These are phyloP conservation scores for Ilyonectria mors-panacis DNA, from an alignment of 2,329 filamentous ascomycete species.

Conservation along the genomic window DNA sequence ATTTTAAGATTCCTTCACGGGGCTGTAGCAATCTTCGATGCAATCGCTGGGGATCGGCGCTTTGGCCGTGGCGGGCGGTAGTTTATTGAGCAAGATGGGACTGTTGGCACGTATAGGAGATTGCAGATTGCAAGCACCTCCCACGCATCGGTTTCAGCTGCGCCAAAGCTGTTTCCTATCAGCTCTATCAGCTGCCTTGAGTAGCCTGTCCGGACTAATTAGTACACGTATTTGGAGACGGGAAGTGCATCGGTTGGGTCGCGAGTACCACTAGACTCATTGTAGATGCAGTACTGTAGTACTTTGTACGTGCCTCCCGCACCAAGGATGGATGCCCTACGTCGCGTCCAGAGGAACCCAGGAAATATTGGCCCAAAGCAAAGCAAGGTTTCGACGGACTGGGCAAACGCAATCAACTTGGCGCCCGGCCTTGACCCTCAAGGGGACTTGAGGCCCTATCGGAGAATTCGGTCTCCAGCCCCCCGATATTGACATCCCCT, in stretches of 20 bases:
- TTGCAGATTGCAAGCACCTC: slow-evolving; percentile 26
- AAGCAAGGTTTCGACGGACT: slow-evolving; percentile 35
- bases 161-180: slow-evolving; percentile 24
- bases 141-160: slow-evolving; percentile 40
- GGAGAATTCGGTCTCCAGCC: slow-evolving; percentile 35
- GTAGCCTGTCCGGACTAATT: neutral
- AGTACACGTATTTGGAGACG: neutral
- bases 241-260: neutral
- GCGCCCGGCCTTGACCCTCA: slow-evolving; percentile 31
- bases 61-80: slow-evolving; percentile 31
- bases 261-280: neutral
- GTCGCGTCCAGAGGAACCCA: slow-evolving; percentile 4
- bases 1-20: slow-evolving; percentile 30
- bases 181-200: slow-evolving; percentile 6
- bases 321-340: neutral
- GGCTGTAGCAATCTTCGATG: slow-evolving; percentile 32
- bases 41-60: slow-evolving; percentile 36
- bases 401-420: slow-evolving; percentile 36
- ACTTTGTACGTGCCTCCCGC: slow-evolving; percentile 2
- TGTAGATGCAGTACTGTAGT: neutral
- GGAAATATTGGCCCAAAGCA: neutral
- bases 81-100: slow-evolving; percentile 21
- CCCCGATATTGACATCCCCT: slow-evolving; percentile 41
- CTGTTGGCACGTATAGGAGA: slow-evolving; percentile 31
- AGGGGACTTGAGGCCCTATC: slow-evolving; percentile 37